Evolutionary conservation across 306 rosid genomes (phyloP).

Genomic region (Amphicarpaea edgeworthii): DNA sequence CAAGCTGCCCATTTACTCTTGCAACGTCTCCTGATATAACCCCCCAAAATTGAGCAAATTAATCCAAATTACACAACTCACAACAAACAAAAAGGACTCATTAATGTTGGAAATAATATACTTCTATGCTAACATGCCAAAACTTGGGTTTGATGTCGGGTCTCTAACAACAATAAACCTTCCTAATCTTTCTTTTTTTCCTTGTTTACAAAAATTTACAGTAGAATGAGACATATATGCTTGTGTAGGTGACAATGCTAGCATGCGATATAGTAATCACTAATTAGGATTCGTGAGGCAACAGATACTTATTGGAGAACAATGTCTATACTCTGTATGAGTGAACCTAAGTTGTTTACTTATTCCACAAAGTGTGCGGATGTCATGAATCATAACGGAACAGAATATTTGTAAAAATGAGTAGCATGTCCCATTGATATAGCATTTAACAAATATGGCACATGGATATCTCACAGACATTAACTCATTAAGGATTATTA

Average conservation of each 20-base stretch:
- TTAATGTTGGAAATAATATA: not conserved
- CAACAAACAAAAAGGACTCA: conserved; percentile 10
- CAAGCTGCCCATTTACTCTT: conserved; percentile 93
- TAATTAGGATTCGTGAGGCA: conserved; percentile 3
- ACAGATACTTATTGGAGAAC: conserved; percentile 16
- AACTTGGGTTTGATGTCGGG: conserved; percentile 17
- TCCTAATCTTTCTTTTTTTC: no score
- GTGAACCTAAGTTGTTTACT: not conserved
- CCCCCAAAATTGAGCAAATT: conserved; percentile 13
- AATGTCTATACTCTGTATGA: not conserved
- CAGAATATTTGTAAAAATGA: not conserved
- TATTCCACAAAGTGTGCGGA: not conserved
- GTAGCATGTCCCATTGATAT: not conserved
- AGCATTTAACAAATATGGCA: conserved; percentile 14
- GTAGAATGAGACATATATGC: no score
- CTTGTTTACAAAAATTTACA: no score
- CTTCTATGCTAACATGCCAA: conserved; percentile 33
- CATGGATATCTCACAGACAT: conserved; percentile 29
- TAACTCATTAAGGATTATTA: conserved; percentile 36
- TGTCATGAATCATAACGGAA: not conserved
- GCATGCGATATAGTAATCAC: not conserved
- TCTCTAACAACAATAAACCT: conserved; percentile 23
- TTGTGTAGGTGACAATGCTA: no score
- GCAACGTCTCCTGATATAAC: conserved; percentile 79
- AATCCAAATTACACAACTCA: conserved; percentile 34